Evolutionary conservation across 306 rosid species (phyloP), one percentile per base, ranked within the genome.

Genomic region (Gastrolobium villosum): DNA sequence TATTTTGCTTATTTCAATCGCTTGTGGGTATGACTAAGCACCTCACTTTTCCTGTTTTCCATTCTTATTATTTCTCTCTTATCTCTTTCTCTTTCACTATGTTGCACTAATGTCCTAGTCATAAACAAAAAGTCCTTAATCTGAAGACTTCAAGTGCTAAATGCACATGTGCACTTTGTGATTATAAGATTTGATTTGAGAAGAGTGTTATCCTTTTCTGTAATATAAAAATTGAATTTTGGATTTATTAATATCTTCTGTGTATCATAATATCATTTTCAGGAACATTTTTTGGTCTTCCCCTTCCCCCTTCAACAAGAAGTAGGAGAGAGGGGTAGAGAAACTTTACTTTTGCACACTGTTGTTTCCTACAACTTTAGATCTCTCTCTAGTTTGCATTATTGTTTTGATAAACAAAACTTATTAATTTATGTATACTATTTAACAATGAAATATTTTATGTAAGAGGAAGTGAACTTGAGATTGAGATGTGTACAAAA

Each of bases 161-260:
- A 71, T 70, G 61, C 75, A 69, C 82, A 74, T 74, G 81, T 82
- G 48, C 65, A 50, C 26, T 67, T 60, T 56, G 49, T 48, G 28
- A 54, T 64, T 39, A 53, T 69, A 4, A 7, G 32, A 66, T 81
- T 73, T 73, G 10, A 56, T 54, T 66, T 57, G 6, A 61, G 40
- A n/a, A 10, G 60, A 56, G 45, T n/a, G 64, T 44, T 37, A 26
- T 68, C 20, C 74, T 13, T 49, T 75, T 52, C 59, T 81, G 15
- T 40, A 15, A 43, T 10, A 75, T 75, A 35, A 60, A 49, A 20
- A 14, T 45, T 45, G 2, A 61, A 69, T 56, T 59, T 44, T 74
- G 74, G 74, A 69, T 79, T 74, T 57, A 35, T 13, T 65, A 73
- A 41, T 54, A 34, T 72, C 32, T 76, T 77, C 28, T 2, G 5